Evolutionary conservation across 352 stramenopile genomes (phyloP).

Genomic region (Pythium plurisporium): DNA sequence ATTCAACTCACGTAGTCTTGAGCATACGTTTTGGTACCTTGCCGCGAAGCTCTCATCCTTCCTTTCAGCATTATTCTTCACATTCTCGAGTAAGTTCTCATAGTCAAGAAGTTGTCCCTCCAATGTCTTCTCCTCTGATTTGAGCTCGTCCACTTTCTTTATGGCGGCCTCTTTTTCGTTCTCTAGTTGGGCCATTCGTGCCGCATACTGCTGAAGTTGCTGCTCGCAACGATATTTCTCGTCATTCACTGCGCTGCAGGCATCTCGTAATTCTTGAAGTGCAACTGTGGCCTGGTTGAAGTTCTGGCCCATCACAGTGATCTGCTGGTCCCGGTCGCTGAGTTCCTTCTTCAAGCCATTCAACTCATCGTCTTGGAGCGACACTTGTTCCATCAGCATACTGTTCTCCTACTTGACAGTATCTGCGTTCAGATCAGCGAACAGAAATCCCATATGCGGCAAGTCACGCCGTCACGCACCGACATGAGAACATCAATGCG

Average conservation of each 20-base stretch:
- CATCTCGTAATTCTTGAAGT: slow-evolving; percentile 60
- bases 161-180: slow-evolving; percentile 41
- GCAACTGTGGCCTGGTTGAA: slow-evolving; percentile 71
- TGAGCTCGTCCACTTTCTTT: slow-evolving; percentile 31
- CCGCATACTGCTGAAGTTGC: slow-evolving; percentile 65
- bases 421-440: neutral
- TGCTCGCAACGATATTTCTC: slow-evolving; percentile 65
- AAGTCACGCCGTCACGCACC: slow-evolving; percentile 14
- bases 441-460: neutral
- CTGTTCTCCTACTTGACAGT: slow-evolving; percentile 50
- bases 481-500: slow-evolving; percentile 80
- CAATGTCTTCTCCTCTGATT: slow-evolving; percentile 29
- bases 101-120: slow-evolving; percentile 61
- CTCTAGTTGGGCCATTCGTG: slow-evolving; percentile 60
- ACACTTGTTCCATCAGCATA: slow-evolving; percentile 79
- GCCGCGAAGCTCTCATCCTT: slow-evolving; percentile 58
- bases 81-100: slow-evolving; percentile 47
- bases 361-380: slow-evolving; percentile 71
- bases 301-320: slow-evolving; percentile 67
- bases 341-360: slow-evolving; percentile 59
- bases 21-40: slow-evolving; percentile 72
- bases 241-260: slow-evolving; percentile 43
- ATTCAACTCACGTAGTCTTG: slow-evolving; percentile 59
- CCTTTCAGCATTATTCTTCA: slow-evolving; percentile 51
- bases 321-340: slow-evolving; percentile 55